phyloP scores from a whole-genome alignment of 2,329 filamentous ascomycete genomes.

The Pestalotiopsis sp. region DNA sequence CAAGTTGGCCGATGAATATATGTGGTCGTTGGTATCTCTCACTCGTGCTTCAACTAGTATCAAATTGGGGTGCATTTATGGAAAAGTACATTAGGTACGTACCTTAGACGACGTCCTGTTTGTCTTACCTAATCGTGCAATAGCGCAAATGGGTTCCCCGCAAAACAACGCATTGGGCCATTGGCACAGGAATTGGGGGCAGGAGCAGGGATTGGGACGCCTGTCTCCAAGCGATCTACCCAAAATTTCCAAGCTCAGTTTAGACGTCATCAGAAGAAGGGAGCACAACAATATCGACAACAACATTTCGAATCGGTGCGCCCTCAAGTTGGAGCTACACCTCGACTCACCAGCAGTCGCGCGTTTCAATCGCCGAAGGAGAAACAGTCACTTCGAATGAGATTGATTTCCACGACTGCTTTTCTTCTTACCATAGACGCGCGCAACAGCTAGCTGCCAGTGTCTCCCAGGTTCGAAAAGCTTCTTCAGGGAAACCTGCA shows the following conservation, averaged over 20 bases:
- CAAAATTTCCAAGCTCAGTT: constrained; percentile 10
- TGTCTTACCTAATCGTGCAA: not conserved
- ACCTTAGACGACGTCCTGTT: too few relatives aligned
- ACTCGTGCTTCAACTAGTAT: not conserved
- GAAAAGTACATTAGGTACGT: too few relatives aligned
- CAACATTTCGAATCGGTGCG: not conserved
- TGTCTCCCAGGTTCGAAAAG: not conserved
- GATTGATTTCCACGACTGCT: not conserved
- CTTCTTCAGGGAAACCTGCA: not conserved
- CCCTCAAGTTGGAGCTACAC: not conserved
- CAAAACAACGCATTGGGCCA: not conserved
- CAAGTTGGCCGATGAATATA: too few relatives aligned
- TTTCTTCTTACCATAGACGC: not conserved
- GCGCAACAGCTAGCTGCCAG: not conserved
- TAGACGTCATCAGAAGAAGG: constrained; percentile 11
- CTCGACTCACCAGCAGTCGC: not conserved
- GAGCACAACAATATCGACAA: constrained; percentile 9
- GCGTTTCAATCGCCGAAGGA: not conserved
- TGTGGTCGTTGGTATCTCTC: too few relatives aligned
- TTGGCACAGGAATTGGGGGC: not conserved
- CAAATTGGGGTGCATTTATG: not conserved
- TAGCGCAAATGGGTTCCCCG: not conserved
- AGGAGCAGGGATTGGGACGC: not conserved
- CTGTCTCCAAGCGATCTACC: not conserved
- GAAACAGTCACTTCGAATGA: not conserved